A percentile compares a stretch with the other conserved stretches of the same genome.
Conservation (phyloP, 192 early-diverging fungal genomes). For the Funneliformis mosseae region DNA sequence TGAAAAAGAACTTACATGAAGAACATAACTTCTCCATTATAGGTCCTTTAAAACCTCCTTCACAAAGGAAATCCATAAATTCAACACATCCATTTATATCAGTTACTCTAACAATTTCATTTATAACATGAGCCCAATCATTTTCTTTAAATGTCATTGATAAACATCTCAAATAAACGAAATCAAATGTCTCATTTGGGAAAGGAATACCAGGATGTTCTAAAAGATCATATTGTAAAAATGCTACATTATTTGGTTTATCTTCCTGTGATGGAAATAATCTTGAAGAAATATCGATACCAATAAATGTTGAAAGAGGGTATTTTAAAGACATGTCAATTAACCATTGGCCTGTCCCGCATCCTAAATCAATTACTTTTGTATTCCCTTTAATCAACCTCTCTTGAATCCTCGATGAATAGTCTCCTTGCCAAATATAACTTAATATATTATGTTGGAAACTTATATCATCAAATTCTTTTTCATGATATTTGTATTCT, state of each 20-base stretch:
- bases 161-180: not conserved
- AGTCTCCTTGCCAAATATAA: not conserved
- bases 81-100: slow-evolving; percentile 44
- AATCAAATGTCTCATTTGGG: not conserved
- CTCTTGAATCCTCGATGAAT: not conserved
- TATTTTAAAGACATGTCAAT: not conserved
- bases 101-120: slow-evolving; percentile 42
- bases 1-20: not conserved
- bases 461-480: not conserved
- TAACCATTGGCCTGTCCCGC: not conserved
- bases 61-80: slow-evolving; percentile 40
- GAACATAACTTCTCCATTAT: not conserved
- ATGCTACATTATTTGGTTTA: not conserved
- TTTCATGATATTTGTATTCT: not conserved
- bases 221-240: slow-evolving; percentile 6
- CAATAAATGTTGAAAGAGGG: slow-evolving; percentile 3
- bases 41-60: not conserved
- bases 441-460: not conserved
- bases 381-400: not conserved
- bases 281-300: not conserved
- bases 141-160: not conserved
- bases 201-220: slow-evolving; percentile 1
- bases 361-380: slow-evolving; percentile 1
- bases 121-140: slow-evolving; percentile 13
- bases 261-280: not conserved